Base-by-base conservation (phyloP, 345 rosid genomes). In the Moringa oleifera region DNA sequence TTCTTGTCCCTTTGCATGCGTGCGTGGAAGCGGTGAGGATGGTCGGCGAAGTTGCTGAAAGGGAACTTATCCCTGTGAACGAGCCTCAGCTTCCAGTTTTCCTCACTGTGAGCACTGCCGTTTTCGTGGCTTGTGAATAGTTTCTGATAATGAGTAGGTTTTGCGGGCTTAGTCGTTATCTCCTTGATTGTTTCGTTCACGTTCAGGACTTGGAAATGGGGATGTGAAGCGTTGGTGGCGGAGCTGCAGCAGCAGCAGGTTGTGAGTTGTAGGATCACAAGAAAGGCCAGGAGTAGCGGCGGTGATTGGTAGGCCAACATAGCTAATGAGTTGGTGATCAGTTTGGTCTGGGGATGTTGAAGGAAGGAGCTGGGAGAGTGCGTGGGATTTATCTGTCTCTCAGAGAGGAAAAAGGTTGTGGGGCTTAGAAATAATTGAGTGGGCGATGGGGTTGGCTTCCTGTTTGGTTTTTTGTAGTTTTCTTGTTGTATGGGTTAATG, bases 61-160 rank as follows among this genome's bases (percentile, higher is more conserved):
- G 81, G 25, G 2, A 85, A 20, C 47, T 56, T 75, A 62, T 94
- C 95, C 49, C 99, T 78, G 65, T 86, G 99, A 23, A 90, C 60
- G 13, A 94, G 89, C 31, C 65, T 76, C 16, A 88, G 75, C 63
- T 75, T 73, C 80, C 75, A 59, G 28, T 55, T 70, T 2, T 12
- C 57, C 22, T 56, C 23, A 0, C 46, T 58, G 17, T 25, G 19
- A 23, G 53, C 53, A 20, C 33, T 61, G 12, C 55, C 45, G 15
- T 59, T 61, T n/a, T 51, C 1, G 6, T 67, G 66, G 51, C 36
- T 58, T 19, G 55, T 58, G 50, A 72, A 31, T 58, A 24, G 65
- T 65, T 76, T 72, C 55, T 68, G 75, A 70, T 64, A 74, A 60
- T 68, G 71, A n/a, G n/a, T n/a, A n/a, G n/a, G 63, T 23, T 62